Percentiles rank a stretch among this genome's conserved stretches.
Conservation (phyloP, 805 yeast genomes). For the Cyberlindnera mrakii region DNA sequence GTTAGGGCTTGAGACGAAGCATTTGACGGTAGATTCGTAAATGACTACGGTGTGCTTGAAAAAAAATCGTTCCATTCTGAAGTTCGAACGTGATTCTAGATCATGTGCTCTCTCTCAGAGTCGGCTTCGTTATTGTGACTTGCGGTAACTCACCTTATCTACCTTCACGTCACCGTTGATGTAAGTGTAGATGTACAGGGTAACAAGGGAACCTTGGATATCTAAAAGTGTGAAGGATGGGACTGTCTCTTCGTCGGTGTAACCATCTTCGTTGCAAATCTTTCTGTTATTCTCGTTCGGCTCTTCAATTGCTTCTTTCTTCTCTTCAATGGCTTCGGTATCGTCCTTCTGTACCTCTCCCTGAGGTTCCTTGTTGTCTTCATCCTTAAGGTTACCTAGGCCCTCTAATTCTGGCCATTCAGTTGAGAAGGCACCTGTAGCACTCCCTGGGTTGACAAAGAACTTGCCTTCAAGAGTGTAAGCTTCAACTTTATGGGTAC, state of each 20-base stretch:
- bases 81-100: no score
- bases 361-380: slow-evolving; percentile 23
- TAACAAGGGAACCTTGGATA: slow-evolving; percentile 71
- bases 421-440: slow-evolving; percentile 82
- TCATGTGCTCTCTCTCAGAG: no score
- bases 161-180: slow-evolving; percentile 82
- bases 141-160: slow-evolving; percentile 72
- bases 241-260: slow-evolving; percentile 27
- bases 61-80: no score
- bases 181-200: slow-evolving; percentile 78
- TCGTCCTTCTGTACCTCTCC: slow-evolving; percentile 14
- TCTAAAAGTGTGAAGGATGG: slow-evolving; percentile 91
- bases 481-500: slow-evolving; percentile 89
- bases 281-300: slow-evolving; percentile 14
- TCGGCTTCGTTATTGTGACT: slow-evolving; percentile 27
- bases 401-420: slow-evolving; percentile 57
- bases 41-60: no score
- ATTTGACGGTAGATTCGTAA: neutral
- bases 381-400: slow-evolving; percentile 16
- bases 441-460: slow-evolving; percentile 95
- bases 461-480: slow-evolving; percentile 88
- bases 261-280: slow-evolving; percentile 18
- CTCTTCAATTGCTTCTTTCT: slow-evolving; percentile 11
- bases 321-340: slow-evolving; percentile 19
- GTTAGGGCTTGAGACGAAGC: neutral